Conservation (phyloP, 768 basidiomycete species). For the Pulveroboletus sp. region DNA sequence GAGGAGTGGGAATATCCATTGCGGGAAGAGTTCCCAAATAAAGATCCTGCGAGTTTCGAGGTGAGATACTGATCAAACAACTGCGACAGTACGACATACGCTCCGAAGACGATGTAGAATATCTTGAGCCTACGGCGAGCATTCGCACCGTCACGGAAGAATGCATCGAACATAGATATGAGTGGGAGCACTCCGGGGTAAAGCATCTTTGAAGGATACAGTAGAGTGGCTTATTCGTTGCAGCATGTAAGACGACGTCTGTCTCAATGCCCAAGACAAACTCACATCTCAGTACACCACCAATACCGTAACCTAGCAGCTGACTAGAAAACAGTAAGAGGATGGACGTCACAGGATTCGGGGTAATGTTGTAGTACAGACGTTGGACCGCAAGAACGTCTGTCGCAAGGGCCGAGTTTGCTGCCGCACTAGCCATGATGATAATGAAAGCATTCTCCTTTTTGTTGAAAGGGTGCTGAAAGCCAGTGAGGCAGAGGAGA, state of each 20-base stretch:
- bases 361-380: slow-evolving; percentile 48
- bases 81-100: slow-evolving; percentile 28
- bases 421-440: slow-evolving; percentile 53
- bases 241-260: background rate
- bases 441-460: slow-evolving; percentile 57
- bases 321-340: slow-evolving; percentile 37
- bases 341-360: slow-evolving; percentile 42
- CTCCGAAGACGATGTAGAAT: slow-evolving; percentile 22
- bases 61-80: background rate
- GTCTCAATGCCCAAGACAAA: background rate
- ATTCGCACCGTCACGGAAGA: slow-evolving; percentile 39
- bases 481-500: background rate
- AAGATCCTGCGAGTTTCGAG: slow-evolving; percentile 29
- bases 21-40: slow-evolving; percentile 24
- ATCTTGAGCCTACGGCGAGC: slow-evolving; percentile 38
- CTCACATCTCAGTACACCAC: slow-evolving; percentile 47
- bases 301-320: slow-evolving; percentile 49
- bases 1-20: slow-evolving; percentile 50
- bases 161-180: slow-evolving; percentile 26
- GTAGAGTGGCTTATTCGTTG: slow-evolving; percentile 16
- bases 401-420: slow-evolving; percentile 49
- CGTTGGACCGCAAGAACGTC: slow-evolving; percentile 53
- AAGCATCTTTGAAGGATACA: slow-evolving; percentile 46
- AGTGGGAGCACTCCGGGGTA: slow-evolving; percentile 31
- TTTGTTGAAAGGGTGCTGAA: slow-evolving; percentile 56